Conservation (phyloP, 2,329 filamentous ascomycete species). For the Curvularia verruculosa region DNA sequence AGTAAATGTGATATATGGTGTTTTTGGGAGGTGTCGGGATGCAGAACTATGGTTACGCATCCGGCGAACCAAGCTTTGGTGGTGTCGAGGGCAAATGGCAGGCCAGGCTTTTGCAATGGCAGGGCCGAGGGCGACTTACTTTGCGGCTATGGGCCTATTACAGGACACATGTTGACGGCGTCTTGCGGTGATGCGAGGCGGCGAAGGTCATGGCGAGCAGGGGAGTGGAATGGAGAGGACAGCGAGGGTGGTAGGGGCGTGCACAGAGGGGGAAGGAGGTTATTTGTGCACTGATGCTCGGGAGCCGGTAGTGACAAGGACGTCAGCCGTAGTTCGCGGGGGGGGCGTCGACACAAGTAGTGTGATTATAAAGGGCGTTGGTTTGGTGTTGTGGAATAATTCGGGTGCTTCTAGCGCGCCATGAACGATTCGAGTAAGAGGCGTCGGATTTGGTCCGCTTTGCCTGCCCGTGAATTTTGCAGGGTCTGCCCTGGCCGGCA, state of each 20-base stretch:
- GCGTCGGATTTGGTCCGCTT: slow-evolving; percentile 18
- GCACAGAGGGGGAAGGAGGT: slow-evolving; percentile 1
- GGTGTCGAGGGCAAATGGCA: slow-evolving; percentile 6
- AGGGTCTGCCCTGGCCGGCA: slow-evolving; percentile 11
- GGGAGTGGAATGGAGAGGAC: not conserved
- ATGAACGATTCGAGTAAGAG: slow-evolving; percentile 11
- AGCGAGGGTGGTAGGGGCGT: slow-evolving; percentile 4
- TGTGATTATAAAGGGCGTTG: slow-evolving; percentile 16
- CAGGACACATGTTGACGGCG: slow-evolving; percentile 37
- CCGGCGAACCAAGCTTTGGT: slow-evolving; percentile 10
- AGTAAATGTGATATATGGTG: slow-evolving; percentile 7
- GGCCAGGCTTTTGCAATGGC: slow-evolving; percentile 1
- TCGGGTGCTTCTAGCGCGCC: slow-evolving; percentile 16
- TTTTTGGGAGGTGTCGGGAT: not conserved
- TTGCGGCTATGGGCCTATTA: slow-evolving; percentile 34
- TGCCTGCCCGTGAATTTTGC: slow-evolving; percentile 7
- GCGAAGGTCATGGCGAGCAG: slow-evolving; percentile 31
- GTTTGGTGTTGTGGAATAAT: slow-evolving; percentile 21
- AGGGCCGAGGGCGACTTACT: slow-evolving; percentile 21
- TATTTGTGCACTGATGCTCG: slow-evolving; percentile 17
- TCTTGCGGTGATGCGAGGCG: slow-evolving; percentile 36
- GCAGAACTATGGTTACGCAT: slow-evolving; percentile 6
- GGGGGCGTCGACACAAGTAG: slow-evolving; percentile 10
- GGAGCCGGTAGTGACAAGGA: slow-evolving; percentile 28
- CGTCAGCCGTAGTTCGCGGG: slow-evolving; percentile 15